These are phyloP conservation scores for Tricholoma flavovirens DNA, from an alignment of 768 basidiomycete species.

Conservation along the genomic window DNA sequence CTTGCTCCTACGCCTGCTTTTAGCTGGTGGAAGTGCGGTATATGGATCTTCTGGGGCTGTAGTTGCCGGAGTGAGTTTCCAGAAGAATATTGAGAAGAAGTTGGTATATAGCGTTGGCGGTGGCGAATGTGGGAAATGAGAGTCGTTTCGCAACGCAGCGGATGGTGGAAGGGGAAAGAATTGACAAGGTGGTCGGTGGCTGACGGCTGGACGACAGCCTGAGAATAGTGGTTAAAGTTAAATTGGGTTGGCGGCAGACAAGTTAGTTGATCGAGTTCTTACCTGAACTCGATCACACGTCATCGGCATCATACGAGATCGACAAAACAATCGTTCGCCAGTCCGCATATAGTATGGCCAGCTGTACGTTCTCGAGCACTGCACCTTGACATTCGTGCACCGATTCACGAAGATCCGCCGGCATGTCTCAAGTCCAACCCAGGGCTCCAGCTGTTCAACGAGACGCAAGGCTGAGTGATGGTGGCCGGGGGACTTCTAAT, in stretches of 20 bases:
- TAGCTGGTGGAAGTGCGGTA: neutral
- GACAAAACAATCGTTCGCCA: neutral
- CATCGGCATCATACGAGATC: neutral
- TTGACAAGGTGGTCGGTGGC: neutral
- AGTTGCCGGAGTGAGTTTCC: neutral
- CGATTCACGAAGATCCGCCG: neutral
- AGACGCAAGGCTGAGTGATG: no score
- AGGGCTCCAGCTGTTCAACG: no score
- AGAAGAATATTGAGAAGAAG: neutral
- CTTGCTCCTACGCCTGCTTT: neutral
- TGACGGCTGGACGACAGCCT: neutral
- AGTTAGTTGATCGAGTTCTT: neutral
- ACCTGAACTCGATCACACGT: neutral
- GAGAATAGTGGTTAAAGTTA: neutral
- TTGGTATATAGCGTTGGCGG: neutral
- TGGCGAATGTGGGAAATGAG: neutral
- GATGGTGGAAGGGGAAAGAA: neutral
- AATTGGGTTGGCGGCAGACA: neutral
- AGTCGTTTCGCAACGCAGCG: neutral
- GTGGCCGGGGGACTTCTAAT: no score
- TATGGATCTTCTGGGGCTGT: neutral
- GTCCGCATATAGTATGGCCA: neutral
- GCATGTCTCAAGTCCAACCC: no score
- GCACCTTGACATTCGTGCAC: neutral
- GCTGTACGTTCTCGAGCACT: neutral